Conservation (phyloP, 108 stramenopile genomes). For the Asterionellopsis glacialis region DNA sequence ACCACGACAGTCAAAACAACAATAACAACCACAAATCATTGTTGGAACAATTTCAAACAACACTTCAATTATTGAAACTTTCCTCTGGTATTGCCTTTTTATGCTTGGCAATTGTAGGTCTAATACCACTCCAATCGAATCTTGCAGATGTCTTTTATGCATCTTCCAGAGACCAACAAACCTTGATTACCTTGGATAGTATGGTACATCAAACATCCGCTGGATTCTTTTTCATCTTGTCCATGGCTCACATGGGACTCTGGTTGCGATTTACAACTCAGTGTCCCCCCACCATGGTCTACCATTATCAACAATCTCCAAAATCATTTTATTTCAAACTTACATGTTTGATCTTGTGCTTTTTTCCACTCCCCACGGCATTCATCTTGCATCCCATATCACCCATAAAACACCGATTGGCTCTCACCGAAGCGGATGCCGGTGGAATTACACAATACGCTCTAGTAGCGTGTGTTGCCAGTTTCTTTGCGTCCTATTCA, state of each 20-base stretch:
- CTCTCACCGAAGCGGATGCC: neutral
- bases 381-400: neutral
- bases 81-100: too few relatives aligned
- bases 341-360: neutral
- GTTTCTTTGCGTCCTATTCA: slow-evolving; percentile 7
- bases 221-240: neutral
- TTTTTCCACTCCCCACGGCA: neutral
- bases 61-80: too few relatives aligned
- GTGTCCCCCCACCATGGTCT: neutral
- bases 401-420: neutral
- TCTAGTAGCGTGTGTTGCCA: slow-evolving; percentile 1
- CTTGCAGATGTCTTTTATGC: too few relatives aligned
- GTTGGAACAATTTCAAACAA: too few relatives aligned
- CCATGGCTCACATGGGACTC: neutral
- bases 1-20: too few relatives aligned
- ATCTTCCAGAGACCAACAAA: too few relatives aligned
- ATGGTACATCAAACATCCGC: slow-evolving; percentile 2
- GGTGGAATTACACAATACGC: slow-evolving; percentile 6
- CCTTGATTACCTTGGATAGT: neutral
- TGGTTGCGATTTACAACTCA: slow-evolving; percentile 1
- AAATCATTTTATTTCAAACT: too few relatives aligned
- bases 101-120: too few relatives aligned
- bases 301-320: too few relatives aligned
- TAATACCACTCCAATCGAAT: too few relatives aligned
- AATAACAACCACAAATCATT: too few relatives aligned